phyloP scores from a whole-genome alignment of 2,329 filamentous ascomycete genomes.

The Penicillium sclerotiorum region DNA sequence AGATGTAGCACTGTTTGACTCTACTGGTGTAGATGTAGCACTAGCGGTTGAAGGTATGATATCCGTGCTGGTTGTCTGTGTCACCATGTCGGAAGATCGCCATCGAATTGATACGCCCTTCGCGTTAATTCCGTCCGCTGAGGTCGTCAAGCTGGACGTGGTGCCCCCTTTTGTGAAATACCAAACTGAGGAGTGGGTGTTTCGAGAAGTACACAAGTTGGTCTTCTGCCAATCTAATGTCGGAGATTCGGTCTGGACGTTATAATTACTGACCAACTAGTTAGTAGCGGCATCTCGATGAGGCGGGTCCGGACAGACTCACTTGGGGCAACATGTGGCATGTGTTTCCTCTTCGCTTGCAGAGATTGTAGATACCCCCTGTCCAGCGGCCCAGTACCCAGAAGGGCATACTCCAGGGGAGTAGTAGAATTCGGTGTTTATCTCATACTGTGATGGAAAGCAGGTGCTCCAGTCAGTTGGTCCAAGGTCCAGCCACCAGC shows the following conservation, averaged over 20 bases:
- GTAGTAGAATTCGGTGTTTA: slow-evolving; percentile 1
- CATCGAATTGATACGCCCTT: slow-evolving; percentile 12
- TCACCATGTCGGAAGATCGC: slow-evolving; percentile 6
- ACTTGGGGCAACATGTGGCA: slow-evolving; percentile 9
- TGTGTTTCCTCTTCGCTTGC: background rate
- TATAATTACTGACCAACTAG: slow-evolving; percentile 1
- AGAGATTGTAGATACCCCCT: background rate
- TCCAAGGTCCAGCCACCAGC: slow-evolving; percentile 6
- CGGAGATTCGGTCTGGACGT: slow-evolving; percentile 1
- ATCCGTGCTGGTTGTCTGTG: background rate
- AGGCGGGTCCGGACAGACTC: too few species aligned
- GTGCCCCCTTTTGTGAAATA: slow-evolving; percentile 2
- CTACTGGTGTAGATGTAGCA: background rate
- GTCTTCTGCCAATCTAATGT: slow-evolving; percentile 1
- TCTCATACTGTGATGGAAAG: slow-evolving; percentile 1
- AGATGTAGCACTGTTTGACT: background rate
- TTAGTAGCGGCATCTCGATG: background rate
- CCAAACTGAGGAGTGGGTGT: background rate
- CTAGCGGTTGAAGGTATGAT: background rate
- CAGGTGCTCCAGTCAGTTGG: slow-evolving; percentile 2
- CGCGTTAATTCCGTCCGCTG: slow-evolving; percentile 3
- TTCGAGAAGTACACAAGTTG: background rate
- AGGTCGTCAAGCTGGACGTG: background rate
- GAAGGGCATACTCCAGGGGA: slow-evolving; percentile 8
- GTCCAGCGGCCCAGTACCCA: slow-evolving; percentile 4